phyloP scores from a whole-genome alignment of 2,329 filamentous ascomycete species.

The Aspergillus tubingensis region DNA sequence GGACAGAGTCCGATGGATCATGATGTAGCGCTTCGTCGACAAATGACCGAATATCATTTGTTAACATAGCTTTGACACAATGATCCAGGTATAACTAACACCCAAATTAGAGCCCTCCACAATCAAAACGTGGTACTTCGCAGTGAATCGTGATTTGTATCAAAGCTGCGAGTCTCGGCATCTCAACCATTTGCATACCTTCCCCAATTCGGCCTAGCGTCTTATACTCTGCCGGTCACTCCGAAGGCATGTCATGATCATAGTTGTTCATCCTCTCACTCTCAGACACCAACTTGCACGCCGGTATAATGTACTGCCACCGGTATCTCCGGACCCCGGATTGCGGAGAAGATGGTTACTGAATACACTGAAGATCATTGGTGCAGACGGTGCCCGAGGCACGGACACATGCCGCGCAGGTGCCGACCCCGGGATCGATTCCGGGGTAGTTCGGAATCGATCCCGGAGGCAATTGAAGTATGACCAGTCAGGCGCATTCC shows the following conservation, averaged over 20 bases:
- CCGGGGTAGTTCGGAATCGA: conserved; percentile 18
- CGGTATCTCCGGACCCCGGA: not conserved
- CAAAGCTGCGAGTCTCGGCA: not conserved
- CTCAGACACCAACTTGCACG: not conserved
- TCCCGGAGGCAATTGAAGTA: conserved; percentile 14
- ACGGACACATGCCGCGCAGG: not conserved
- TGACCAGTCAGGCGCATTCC: not conserved
- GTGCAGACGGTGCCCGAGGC: not conserved
- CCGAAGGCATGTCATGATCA: no score
- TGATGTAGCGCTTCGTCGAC: no score
- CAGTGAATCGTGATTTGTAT: no score
- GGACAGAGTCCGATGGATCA: no score
- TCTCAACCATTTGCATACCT: not conserved
- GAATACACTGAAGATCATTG: not conserved
- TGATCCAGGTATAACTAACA: no score
- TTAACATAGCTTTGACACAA: no score
- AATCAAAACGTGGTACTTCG: no score
- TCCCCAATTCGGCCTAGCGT: not conserved
- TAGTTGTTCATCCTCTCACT: not conserved
- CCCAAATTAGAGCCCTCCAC: no score
- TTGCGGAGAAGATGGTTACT: not conserved
- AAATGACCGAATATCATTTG: no score
- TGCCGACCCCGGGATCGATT: conserved; percentile 16
- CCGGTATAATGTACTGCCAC: not conserved
- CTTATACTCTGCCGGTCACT: not conserved